These are phyloP conservation scores for Cyberlindnera bimundalis DNA, from an alignment of 805 yeast genomes.

Conservation along the genomic window DNA sequence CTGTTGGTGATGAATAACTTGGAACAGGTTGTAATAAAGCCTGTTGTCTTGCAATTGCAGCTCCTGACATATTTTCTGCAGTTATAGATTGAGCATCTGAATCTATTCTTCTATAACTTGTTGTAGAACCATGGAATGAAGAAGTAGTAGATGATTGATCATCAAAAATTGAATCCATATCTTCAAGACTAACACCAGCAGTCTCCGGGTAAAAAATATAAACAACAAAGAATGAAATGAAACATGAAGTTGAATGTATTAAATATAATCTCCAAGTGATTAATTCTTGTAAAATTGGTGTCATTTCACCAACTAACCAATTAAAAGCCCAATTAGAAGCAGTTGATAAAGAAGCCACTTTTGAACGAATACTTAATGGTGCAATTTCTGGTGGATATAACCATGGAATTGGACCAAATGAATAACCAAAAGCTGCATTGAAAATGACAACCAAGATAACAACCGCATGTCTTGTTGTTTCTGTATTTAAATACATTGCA, in stretches of 20 bases:
- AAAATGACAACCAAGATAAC: constrained; percentile 74
- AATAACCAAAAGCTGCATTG: constrained; percentile 81
- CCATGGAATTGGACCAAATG: constrained; percentile 98
- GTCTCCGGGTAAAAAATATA: constrained; percentile 82
- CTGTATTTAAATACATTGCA: constrained; percentile 47
- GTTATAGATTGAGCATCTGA: constrained; percentile 16
- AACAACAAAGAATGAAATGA: constrained; percentile 69
- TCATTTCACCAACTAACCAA: constrained; percentile 87
- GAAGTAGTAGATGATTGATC: constrained; percentile 45
- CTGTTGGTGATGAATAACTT: constrained; percentile 22
- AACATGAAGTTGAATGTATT: constrained; percentile 76
- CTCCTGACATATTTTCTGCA: constrained; percentile 32
- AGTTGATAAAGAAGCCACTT: constrained; percentile 87
- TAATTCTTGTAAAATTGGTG: constrained; percentile 75
- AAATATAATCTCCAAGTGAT: constrained; percentile 80
- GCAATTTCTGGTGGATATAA: constrained; percentile 80
- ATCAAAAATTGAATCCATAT: constrained; percentile 88
- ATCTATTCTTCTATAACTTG: constrained; percentile 18
- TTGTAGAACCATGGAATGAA: constrained; percentile 29
- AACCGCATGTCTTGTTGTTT: constrained; percentile 63
- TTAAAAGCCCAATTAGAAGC: constrained; percentile 94
- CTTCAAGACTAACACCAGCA: constrained; percentile 82
- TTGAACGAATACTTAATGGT: constrained; percentile 80
- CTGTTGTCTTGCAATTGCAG: constrained; percentile 42
- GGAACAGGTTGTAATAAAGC: constrained; percentile 23